phyloP scores from a whole-genome alignment of 2,329 filamentous ascomycete species.

The Trichoderma koningiopsis region DNA sequence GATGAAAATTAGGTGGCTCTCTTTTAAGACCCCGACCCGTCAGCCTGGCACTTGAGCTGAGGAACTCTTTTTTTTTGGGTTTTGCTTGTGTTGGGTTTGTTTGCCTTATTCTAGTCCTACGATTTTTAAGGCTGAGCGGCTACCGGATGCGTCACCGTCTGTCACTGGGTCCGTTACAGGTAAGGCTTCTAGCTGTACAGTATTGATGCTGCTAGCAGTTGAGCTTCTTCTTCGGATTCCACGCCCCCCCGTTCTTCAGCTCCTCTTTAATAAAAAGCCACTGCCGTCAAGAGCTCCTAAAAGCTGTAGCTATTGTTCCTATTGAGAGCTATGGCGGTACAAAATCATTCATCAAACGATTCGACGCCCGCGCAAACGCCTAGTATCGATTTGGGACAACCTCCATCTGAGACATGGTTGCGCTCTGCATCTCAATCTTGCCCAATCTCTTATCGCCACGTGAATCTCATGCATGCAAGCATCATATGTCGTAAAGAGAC shows the following conservation, averaged over 20 bases:
- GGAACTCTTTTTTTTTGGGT: not conserved
- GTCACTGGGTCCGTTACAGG: not conserved
- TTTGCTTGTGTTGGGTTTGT: not conserved
- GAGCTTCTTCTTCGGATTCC: not conserved
- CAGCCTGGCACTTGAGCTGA: slow-evolving; percentile 9
- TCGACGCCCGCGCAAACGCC: not conserved
- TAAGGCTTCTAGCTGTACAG: not conserved
- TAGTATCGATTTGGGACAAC: no score
- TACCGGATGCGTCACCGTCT: slow-evolving; percentile 14
- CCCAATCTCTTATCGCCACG: slow-evolving; percentile 24
- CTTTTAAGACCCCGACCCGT: not conserved
- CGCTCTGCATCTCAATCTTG: not conserved
- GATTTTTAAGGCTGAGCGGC: slow-evolving; percentile 19
- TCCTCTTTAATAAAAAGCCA: not conserved
- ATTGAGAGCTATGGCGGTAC: not conserved
- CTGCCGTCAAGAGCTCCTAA: not conserved
- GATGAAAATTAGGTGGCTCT: not conserved
- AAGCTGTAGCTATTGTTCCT: not conserved
- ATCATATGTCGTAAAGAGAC: slow-evolving; percentile 3
- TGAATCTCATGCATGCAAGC: slow-evolving; percentile 22
- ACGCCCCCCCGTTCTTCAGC: not conserved
- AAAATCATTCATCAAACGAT: not conserved
- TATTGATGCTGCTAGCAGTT: not conserved
- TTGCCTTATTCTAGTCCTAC: not conserved
- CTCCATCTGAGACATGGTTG: not conserved